These are phyloP conservation scores for Linnemannia hyalina DNA, from an alignment of 192 early-diverging fungal species.

Conservation along the genomic window DNA sequence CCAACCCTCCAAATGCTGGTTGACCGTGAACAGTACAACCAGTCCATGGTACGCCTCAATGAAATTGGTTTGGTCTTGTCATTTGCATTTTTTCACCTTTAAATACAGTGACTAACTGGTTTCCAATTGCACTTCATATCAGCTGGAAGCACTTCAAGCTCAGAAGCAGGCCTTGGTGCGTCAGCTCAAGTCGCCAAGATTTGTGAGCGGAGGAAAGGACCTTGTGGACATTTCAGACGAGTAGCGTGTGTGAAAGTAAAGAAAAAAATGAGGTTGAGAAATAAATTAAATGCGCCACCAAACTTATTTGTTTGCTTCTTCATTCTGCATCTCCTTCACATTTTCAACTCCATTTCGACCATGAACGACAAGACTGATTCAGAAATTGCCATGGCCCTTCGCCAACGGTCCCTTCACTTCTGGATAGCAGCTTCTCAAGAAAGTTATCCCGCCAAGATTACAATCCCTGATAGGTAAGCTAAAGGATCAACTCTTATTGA, in stretches of 20 bases:
- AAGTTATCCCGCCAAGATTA: constrained; percentile 30
- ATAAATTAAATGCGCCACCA: background rate
- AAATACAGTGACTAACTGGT: background rate
- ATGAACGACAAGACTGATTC: constrained; percentile 18
- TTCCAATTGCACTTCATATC: background rate
- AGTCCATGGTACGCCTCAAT: constrained; percentile 27
- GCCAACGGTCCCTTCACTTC: constrained; percentile 61
- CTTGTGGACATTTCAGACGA: constrained; percentile 38
- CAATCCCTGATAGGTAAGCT: constrained; percentile 57
- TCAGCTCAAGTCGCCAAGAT: constrained; percentile 21
- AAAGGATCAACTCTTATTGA: background rate
- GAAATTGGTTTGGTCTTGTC: background rate
- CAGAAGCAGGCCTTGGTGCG: constrained; percentile 26
- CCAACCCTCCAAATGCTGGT: constrained; percentile 55
- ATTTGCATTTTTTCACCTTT: background rate
- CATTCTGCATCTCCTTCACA: background rate
- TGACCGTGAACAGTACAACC: constrained; percentile 51
- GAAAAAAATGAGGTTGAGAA: background rate
- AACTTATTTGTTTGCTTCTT: background rate
- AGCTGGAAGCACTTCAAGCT: constrained; percentile 36
- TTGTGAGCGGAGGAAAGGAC: background rate
- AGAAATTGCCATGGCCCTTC: constrained; percentile 44
- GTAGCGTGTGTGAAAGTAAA: background rate
- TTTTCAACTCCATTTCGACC: background rate
- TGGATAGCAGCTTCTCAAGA: constrained; percentile 59